Evolutionary conservation across 2,329 filamentous ascomycete genomes (phyloP).

Genomic region (Phialemoniopsis sp.): DNA sequence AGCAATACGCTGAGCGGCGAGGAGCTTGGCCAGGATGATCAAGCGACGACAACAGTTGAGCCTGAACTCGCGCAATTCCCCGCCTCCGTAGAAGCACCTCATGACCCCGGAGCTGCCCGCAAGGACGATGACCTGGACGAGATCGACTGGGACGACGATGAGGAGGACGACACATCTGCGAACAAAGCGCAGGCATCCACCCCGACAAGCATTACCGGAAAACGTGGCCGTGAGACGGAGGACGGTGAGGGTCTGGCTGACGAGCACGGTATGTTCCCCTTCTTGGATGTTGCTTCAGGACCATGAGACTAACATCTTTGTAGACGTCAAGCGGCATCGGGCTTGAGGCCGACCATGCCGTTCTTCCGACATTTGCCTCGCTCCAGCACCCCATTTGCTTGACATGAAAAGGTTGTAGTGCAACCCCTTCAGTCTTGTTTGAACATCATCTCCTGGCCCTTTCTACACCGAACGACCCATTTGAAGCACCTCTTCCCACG

Average conservation of each 20-base stretch:
- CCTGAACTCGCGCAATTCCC: conserved; percentile 3
- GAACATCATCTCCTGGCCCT: conserved; percentile 1
- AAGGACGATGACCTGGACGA: conserved; percentile 16
- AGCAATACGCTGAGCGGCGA: conserved; percentile 27
- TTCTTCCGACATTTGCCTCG: conserved; percentile 22
- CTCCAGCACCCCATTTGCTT: neutral
- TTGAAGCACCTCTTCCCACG: neutral
- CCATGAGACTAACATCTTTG: conserved; percentile 20
- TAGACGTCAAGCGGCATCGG: conserved; percentile 49
- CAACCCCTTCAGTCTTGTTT: conserved; percentile 5
- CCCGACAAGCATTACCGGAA: conserved; percentile 18
- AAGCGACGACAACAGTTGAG: conserved; percentile 16
- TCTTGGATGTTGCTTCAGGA: too few relatives aligned
- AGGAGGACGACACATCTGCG: conserved; percentile 20
- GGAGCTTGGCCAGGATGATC: conserved; percentile 27
- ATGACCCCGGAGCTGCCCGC: conserved; percentile 3
- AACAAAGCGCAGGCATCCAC: conserved; percentile 12
- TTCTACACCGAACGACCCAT: neutral
- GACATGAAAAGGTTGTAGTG: conserved; percentile 9
- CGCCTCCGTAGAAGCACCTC: neutral
- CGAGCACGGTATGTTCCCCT: conserved; percentile 21
- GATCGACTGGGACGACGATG: conserved; percentile 31
- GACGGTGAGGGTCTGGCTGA: conserved; percentile 29
- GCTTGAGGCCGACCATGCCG: conserved; percentile 17
- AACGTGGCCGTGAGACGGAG: conserved; percentile 21